Conservation (phyloP, 805 yeast genomes). For the Candida arabinofermentans region DNA sequence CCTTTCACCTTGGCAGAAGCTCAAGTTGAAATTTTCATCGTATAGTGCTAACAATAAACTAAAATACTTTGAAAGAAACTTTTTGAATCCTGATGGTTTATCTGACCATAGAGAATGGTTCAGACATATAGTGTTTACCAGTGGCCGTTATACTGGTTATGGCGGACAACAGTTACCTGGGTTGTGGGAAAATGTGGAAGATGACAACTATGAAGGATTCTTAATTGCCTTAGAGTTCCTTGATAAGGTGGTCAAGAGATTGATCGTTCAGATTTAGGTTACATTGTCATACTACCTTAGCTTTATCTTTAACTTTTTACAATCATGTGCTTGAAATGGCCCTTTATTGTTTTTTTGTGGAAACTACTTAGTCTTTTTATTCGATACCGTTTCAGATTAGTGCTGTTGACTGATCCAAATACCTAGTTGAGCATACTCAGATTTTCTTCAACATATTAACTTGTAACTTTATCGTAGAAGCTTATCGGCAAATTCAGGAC, state of each 20-base stretch:
- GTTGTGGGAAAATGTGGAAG: constrained; percentile 50
- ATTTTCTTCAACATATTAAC: too few species aligned
- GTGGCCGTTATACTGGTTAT: constrained; percentile 58
- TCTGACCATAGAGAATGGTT: constrained; percentile 48
- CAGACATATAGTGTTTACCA: constrained; percentile 55
- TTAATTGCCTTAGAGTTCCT: constrained; percentile 20
- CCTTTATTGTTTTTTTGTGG: too few species aligned
- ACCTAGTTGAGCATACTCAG: too few species aligned
- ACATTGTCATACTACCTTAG: not conserved
- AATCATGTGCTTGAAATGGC: too few species aligned
- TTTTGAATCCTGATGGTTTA: constrained; percentile 45
- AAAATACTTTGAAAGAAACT: constrained; percentile 40
- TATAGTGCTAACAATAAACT: constrained; percentile 36
- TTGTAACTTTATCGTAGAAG: too few species aligned
- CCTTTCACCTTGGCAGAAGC: constrained; percentile 23
- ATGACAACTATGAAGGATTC: constrained; percentile 34
- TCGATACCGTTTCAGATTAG: too few species aligned
- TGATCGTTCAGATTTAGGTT: constrained; percentile 6
- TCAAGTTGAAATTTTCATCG: constrained; percentile 24
- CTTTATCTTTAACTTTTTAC: not conserved
- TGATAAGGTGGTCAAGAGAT: constrained; percentile 12
- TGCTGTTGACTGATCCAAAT: too few species aligned
- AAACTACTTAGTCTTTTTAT: too few species aligned
- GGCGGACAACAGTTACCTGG: constrained; percentile 58
- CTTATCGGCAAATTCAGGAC: too few species aligned